phyloP scores from a whole-genome alignment of 306 rosid species.

The Hippophae gyantsensis region DNA sequence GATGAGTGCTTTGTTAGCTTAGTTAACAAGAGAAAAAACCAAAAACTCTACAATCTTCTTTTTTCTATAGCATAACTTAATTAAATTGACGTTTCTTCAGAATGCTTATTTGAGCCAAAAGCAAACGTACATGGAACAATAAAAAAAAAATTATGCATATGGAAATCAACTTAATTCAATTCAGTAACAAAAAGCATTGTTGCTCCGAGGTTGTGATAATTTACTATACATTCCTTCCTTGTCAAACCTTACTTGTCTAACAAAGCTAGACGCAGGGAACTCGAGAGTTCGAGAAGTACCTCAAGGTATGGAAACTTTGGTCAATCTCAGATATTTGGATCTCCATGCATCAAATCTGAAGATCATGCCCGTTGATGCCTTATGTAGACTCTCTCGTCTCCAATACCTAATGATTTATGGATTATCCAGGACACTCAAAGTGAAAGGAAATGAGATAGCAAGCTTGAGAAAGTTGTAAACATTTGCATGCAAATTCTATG shows the following conservation, averaged over 20 bases:
- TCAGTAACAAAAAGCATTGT: no score
- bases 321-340: constrained; percentile 1
- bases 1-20: no score
- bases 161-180: no score
- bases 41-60: no score
- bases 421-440: neutral
- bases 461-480: constrained; percentile 9
- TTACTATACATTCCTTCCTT: constrained; percentile 12
- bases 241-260: neutral
- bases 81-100: no score
- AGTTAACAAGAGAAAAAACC: no score
- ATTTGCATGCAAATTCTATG: constrained; percentile 1
- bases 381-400: constrained; percentile 5
- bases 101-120: no score
- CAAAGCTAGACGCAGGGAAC: constrained; percentile 7
- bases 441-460: constrained; percentile 5
- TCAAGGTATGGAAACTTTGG: constrained; percentile 11
- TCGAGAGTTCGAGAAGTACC: constrained; percentile 15
- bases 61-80: no score
- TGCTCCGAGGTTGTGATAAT: constrained; percentile 1
- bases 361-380: neutral
- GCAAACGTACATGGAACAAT: no score
- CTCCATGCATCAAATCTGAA: neutral
- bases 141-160: no score
- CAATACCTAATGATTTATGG: constrained; percentile 1